Percentiles rank a stretch among this genome's conserved stretches.
Conservation (phyloP, 225 moss, liverwort and hornwort genomes). For the Ulota crispa region DNA sequence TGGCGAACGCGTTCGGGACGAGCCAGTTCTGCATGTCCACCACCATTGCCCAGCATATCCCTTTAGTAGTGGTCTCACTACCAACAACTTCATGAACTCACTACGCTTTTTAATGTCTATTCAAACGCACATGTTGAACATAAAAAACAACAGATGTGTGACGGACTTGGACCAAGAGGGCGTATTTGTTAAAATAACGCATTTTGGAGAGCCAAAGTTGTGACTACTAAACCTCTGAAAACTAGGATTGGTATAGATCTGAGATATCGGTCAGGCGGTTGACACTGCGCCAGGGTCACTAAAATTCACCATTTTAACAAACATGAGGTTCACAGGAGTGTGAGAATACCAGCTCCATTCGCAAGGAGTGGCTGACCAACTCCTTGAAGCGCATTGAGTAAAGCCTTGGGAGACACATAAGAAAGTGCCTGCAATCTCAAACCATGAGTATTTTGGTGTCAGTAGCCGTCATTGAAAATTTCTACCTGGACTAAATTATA, state of each 20-base stretch:
- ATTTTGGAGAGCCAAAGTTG: neutral
- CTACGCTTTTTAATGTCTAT: neutral
- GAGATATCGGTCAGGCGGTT: neutral
- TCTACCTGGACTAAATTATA: neutral
- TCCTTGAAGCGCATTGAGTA: conserved; percentile 78
- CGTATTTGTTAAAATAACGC: neutral
- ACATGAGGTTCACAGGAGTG: conserved; percentile 7
- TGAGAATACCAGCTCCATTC: conserved; percentile 54
- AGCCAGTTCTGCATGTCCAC: conserved; percentile 56
- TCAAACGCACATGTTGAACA: neutral
- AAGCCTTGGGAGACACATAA: conserved; percentile 86
- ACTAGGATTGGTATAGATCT: neutral
- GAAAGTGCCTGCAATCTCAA: conserved; percentile 75
- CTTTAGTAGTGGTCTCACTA: neutral
- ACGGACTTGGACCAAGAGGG: neutral
- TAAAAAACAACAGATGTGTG: neutral
- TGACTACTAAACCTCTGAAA: neutral
- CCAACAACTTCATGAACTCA: neutral
- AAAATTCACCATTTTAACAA: neutral
- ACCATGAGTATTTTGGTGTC: conserved; percentile 12
- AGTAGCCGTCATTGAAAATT: neutral
- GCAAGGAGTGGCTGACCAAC: conserved; percentile 63
- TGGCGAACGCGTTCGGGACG: conserved; percentile 72
- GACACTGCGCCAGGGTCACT: neutral
- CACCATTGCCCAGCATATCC: conserved; percentile 13